Base-by-base conservation (phyloP, 2,329 filamentous ascomycete species). In the Claviceps maximensis region DNA sequence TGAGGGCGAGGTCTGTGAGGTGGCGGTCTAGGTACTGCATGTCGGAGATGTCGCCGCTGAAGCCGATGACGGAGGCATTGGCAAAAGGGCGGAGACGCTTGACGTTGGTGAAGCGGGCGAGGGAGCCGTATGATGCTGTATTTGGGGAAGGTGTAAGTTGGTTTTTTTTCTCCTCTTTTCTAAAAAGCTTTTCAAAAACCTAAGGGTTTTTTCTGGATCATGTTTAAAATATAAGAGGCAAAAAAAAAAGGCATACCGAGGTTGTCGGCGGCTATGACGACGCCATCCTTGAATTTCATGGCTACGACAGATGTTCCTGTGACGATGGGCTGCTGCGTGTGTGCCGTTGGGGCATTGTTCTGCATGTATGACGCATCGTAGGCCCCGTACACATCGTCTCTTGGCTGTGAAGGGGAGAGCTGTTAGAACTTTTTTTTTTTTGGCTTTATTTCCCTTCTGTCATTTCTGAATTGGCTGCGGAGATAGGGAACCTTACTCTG, bases 11-110 rank as follows among this genome's bases (percentile, higher is more conserved):
- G 58, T 87, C 86, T 65, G 80, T 84, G 61, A 98, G 84, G 65
- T 95, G 82, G 62, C 93, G 84, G 79, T 95, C 87, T 61, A 98
- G 83, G 76, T 94, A 94, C 76, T 98, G 93, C 93, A 98, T 97
- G 76, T 98, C 93, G 59, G 88, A 95, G 62, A 98, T 85, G 74
- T 98, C 93, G 69, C 93, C 93, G 69, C 89, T 89, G 73, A 97
- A 95, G 63, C 93, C 93, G 65, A 98, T 78, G 56, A 97, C 80
- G 31, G 89, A 84, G 59, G 84, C 82, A 59, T 83, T 78, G 72
- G 89, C 88, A 72, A 97, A 97, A 62, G 83, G 79, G 63, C 89
- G 89, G 60, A 98, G 84, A 66, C 93, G 90, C 75, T 96, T 94
- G 67, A 97, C 89, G 69, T 96, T 87, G 64, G 87, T 90, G 79